These are phyloP conservation scores for Carallia pectinifolia DNA, from an alignment of 345 rosid genomes.

Conservation along the genomic window DNA sequence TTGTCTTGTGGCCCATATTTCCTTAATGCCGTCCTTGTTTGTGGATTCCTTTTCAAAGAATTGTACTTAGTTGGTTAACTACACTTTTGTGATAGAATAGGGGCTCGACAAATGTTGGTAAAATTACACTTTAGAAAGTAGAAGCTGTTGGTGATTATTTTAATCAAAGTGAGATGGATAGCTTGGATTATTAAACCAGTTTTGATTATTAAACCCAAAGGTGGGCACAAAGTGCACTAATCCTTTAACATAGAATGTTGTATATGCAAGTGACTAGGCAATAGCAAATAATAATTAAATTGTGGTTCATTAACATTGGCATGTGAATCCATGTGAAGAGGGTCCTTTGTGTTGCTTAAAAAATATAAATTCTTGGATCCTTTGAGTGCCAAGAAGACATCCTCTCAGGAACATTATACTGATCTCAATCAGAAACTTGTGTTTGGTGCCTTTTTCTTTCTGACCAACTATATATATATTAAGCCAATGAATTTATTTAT, in stretches of 20 bases:
- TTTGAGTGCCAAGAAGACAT: constrained; percentile 24
- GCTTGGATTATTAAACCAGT: constrained; percentile 6
- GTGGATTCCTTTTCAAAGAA: constrained; percentile 44
- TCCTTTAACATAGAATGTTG: constrained; percentile 37
- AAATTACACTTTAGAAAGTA: constrained; percentile 17
- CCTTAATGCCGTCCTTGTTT: constrained; percentile 34
- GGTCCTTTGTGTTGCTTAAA: constrained; percentile 46
- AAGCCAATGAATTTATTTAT: too few species aligned
- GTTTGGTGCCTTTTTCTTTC: background rate
- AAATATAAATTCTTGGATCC: constrained; percentile 7
- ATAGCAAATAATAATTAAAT: background rate
- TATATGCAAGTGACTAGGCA: constrained; percentile 21
- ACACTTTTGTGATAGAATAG: constrained; percentile 26
- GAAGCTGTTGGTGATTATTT: constrained; percentile 18
- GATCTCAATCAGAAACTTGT: constrained; percentile 15
- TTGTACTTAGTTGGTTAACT: constrained; percentile 25
- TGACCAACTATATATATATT: background rate
- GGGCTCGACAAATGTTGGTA: constrained; percentile 17
- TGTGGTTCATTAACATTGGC: constrained; percentile 28
- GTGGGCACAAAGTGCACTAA: constrained; percentile 27
- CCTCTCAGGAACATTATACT: constrained; percentile 14
- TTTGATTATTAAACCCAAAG: constrained; percentile 4
- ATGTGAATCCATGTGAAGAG: constrained; percentile 68
- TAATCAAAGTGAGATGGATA: constrained; percentile 5
- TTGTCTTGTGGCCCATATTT: constrained; percentile 49